A percentile compares a stretch with the other conserved stretches of the same genome.
phyloP scores from a whole-genome alignment of 2,329 filamentous ascomycete species.

The Akanthomyces uredinophilus region DNA sequence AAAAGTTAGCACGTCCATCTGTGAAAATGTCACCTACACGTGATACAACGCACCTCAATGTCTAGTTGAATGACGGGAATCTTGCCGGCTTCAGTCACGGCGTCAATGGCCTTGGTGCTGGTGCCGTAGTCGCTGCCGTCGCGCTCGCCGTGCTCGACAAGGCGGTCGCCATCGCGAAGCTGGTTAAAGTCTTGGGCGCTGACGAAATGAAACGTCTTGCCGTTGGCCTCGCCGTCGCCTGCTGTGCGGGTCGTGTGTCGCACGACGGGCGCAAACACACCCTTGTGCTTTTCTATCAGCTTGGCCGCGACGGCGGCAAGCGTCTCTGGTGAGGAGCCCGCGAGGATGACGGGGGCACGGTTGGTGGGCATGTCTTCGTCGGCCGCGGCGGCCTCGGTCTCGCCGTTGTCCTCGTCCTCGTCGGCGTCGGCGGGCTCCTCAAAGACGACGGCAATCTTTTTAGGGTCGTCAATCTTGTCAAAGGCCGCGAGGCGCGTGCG shows the following conservation, averaged over 20 bases:
- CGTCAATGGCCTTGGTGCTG: conserved; percentile 47
- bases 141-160: conserved; percentile 51
- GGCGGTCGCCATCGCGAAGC: conserved; percentile 54
- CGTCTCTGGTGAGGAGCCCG: conserved; percentile 56
- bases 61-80: conserved; percentile 55
- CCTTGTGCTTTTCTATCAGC: conserved; percentile 58
- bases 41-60: conserved; percentile 39
- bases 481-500: conserved; percentile 69
- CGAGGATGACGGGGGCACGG: conserved; percentile 57
- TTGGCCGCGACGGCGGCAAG: conserved; percentile 59
- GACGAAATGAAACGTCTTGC: conserved; percentile 52
- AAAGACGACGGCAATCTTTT: conserved; percentile 59
- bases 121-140: conserved; percentile 52
- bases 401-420: conserved; percentile 29
- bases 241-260: conserved; percentile 51
- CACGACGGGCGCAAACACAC: conserved; percentile 57
- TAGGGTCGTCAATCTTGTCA: conserved; percentile 81
- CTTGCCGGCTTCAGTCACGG: conserved; percentile 49
- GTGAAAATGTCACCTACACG: not conserved
- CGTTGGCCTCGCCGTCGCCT: conserved; percentile 45
- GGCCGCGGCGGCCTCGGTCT: conserved; percentile 30
- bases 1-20: not conserved
- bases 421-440: conserved; percentile 39
- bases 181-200: conserved; percentile 49
- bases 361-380: conserved; percentile 42